Conservation (phyloP, 2,329 filamentous ascomycete species). For the Pyricularia sp. region DNA sequence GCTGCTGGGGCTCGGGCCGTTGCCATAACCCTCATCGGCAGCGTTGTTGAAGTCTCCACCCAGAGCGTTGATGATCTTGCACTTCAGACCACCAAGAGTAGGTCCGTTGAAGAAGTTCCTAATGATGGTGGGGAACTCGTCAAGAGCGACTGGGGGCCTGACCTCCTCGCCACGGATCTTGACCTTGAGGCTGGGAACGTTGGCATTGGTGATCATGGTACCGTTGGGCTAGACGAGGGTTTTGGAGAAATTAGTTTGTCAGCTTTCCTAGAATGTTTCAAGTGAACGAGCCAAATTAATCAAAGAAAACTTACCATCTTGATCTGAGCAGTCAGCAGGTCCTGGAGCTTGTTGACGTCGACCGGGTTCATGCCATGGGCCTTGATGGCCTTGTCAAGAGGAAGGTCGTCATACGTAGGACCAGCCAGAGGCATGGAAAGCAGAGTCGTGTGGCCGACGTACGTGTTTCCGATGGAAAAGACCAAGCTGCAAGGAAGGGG, state of each 20-base stretch:
- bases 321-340: conserved; percentile 1
- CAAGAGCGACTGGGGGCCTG: background rate
- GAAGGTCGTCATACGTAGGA: conserved; percentile 16
- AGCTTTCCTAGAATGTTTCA: background rate
- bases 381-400: conserved; percentile 9
- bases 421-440: conserved; percentile 21
- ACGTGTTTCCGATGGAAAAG: conserved; percentile 14
- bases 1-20: no score
- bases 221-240: background rate
- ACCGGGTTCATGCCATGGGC: background rate
- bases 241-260: background rate
- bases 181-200: background rate
- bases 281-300: background rate
- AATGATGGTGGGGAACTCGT: background rate
- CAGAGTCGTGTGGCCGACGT: conserved; percentile 19
- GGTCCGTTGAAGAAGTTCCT: background rate
- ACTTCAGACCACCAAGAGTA: background rate
- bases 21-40: no score
- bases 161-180: background rate
- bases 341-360: background rate
- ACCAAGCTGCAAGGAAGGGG: conserved; percentile 21
- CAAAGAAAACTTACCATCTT: background rate
- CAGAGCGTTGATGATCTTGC: background rate
- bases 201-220: background rate
- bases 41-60: no score